Conservation (phyloP, 345 rosid genomes). For the Citropsis articulata region DNA sequence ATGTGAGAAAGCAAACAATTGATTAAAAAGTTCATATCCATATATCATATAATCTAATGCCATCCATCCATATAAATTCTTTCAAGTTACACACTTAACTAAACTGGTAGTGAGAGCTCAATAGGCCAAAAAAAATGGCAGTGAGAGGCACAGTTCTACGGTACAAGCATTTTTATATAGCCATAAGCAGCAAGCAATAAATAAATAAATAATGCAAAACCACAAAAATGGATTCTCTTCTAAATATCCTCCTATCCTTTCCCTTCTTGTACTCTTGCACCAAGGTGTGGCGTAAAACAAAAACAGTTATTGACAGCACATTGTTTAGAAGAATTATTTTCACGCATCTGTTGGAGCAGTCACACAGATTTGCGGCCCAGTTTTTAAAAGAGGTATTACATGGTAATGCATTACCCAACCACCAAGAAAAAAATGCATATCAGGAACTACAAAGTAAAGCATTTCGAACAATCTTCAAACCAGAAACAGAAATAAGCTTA, state of each 20-base stretch:
- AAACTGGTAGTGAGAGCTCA: too few species aligned
- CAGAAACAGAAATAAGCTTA: conserved; percentile 13
- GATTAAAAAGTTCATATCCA: too few species aligned
- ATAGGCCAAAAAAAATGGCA: too few species aligned
- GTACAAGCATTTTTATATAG: too few species aligned
- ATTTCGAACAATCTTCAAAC: conserved; percentile 19
- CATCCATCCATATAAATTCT: not conserved
- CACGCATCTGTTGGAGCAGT: not conserved
- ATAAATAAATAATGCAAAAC: not conserved
- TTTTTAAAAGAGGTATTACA: not conserved
- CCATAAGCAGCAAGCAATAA: not conserved
- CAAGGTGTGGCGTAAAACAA: not conserved
- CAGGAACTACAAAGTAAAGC: conserved; percentile 10
- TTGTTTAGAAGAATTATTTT: not conserved
- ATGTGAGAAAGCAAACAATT: not conserved
- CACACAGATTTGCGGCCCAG: not conserved
- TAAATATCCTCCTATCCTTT: not conserved
- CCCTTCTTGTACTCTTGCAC: not conserved
- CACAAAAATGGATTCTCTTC: not conserved
- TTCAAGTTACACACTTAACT: too few species aligned
- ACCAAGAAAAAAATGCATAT: not conserved
- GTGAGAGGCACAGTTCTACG: not conserved
- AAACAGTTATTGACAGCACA: not conserved
- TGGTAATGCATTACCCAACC: not conserved
- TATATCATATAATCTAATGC: too few species aligned